phyloP scores from a whole-genome alignment of 2,329 filamentous ascomycete genomes.

The Talaromyces atroroseus region DNA sequence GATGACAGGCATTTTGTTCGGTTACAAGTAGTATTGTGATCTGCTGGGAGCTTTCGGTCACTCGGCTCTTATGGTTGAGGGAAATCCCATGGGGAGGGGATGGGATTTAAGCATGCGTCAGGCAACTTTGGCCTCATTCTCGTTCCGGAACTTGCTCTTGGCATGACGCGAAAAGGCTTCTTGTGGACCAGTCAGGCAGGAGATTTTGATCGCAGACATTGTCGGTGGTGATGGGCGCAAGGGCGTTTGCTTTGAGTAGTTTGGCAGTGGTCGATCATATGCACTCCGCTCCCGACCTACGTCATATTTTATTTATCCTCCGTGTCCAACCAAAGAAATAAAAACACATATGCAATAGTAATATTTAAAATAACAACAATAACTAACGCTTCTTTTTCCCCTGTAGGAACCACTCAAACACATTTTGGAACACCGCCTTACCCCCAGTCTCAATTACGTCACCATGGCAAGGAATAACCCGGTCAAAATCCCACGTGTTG shows the following conservation, averaged over 20 bases:
- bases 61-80: background rate
- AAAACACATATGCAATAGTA: background rate
- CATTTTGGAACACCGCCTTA: slow-evolving; percentile 69
- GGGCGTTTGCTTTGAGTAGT: no score
- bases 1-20: slow-evolving; percentile 43
- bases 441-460: slow-evolving; percentile 73
- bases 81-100: background rate
- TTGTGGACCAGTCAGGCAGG: background rate
- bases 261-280: background rate
- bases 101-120: slow-evolving; percentile 13
- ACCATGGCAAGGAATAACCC: slow-evolving; percentile 86
- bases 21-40: background rate
- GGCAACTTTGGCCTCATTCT: background rate
- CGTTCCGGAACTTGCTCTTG: background rate
- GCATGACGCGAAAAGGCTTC: background rate
- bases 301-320: background rate
- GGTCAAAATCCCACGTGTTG: slow-evolving; percentile 74
- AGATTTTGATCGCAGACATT: background rate
- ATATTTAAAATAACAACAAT: background rate
- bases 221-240: no score
- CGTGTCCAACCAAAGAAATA: background rate
- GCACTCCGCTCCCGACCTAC: background rate
- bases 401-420: slow-evolving; percentile 78
- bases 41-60: background rate
- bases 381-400: slow-evolving; percentile 16